Percentiles rank a stretch among this genome's conserved stretches.
phyloP scores from a whole-genome alignment of 768 basidiomycete species.

The Boletus fagicola region DNA sequence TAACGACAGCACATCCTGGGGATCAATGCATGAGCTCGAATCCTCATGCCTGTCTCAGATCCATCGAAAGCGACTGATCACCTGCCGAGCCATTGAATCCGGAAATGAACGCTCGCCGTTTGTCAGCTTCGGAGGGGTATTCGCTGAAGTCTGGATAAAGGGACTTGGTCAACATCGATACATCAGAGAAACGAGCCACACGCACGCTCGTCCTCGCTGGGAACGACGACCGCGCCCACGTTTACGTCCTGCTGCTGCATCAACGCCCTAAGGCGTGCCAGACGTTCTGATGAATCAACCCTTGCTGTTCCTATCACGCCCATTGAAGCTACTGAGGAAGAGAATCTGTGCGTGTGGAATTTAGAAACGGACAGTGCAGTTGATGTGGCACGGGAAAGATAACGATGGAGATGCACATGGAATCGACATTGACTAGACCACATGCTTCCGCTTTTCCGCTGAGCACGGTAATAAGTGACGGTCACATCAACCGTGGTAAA shows the following conservation, averaged over 20 bases:
- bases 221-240: slow-evolving; percentile 77
- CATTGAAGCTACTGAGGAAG: slow-evolving; percentile 32
- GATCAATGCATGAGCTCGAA: slow-evolving; percentile 6
- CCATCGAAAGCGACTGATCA: slow-evolving; percentile 25
- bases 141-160: slow-evolving; percentile 74
- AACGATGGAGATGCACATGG: slow-evolving; percentile 19
- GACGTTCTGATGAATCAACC: slow-evolving; percentile 62
- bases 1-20: slow-evolving; percentile 75
- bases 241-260: slow-evolving; percentile 56
- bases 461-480: not conserved
- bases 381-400: slow-evolving; percentile 20
- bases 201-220: slow-evolving; percentile 92
- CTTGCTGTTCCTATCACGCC: slow-evolving; percentile 38
- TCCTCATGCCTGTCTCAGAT: not conserved
- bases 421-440: slow-evolving; percentile 21
- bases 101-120: slow-evolving; percentile 83
- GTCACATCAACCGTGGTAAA: not conserved
- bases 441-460: slow-evolving; percentile 29
- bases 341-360: slow-evolving; percentile 4
- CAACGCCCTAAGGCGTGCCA: slow-evolving; percentile 62
- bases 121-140: slow-evolving; percentile 82
- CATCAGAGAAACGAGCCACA: slow-evolving; percentile 9
- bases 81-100: slow-evolving; percentile 96
- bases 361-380: not conserved
- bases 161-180: not conserved